These are phyloP conservation scores for Boletus rex-veris DNA, from an alignment of 768 basidiomycete genomes.

Conservation along the genomic window DNA sequence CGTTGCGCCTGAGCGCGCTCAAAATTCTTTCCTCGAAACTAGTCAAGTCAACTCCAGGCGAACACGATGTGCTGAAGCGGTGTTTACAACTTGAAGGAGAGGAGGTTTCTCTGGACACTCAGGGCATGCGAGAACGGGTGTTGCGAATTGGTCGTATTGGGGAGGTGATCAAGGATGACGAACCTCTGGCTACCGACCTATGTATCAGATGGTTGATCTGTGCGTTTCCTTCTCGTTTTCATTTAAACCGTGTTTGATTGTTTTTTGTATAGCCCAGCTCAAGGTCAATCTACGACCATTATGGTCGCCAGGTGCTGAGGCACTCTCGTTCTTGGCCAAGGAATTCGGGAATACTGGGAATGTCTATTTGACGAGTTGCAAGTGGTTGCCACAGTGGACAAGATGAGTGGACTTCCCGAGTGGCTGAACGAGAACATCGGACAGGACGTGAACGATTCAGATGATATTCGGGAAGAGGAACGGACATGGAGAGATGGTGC, in stretches of 20 bases:
- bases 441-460: conserved; percentile 20
- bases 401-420: conserved; percentile 7
- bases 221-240: conserved; percentile 30
- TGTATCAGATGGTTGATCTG: conserved; percentile 72
- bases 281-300: conserved; percentile 92
- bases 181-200: conserved; percentile 53
- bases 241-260: not conserved
- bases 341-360: conserved; percentile 73
- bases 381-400: no score
- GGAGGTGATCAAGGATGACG: conserved; percentile 53
- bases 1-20: conserved; percentile 61
- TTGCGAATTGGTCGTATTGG: conserved; percentile 72
- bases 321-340: conserved; percentile 49
- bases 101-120: conserved; percentile 70
- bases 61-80: conserved; percentile 53
- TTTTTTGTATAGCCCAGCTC: conserved; percentile 59
- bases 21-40: conserved; percentile 56
- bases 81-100: conserved; percentile 84
- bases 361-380: no score
- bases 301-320: conserved; percentile 78
- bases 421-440: conserved; percentile 26
- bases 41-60: conserved; percentile 41
- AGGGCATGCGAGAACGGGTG: conserved; percentile 82
- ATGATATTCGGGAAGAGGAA: conserved; percentile 62
- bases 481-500: conserved; percentile 74